Conservation (phyloP, 805 yeast species). For the Saccharomycopsis amapae region DNA sequence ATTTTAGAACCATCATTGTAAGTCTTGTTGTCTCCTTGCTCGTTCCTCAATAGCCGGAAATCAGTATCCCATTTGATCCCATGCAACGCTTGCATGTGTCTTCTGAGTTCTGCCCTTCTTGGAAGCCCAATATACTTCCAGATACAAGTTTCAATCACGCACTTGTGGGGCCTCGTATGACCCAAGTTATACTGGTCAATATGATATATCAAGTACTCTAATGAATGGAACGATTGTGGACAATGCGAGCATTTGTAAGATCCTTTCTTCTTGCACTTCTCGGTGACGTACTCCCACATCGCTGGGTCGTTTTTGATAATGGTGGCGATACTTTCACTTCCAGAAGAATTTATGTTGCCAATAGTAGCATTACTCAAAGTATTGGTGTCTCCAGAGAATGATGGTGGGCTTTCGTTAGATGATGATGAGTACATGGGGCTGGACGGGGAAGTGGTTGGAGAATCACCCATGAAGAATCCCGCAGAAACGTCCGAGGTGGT, state of each 20-base stretch:
- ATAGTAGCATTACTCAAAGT: no score
- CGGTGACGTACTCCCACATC: conserved; percentile 4
- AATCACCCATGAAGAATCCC: no score
- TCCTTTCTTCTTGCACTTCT: conserved; percentile 30
- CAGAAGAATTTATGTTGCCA: no score
- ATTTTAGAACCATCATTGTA: no score
- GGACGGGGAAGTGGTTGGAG: no score
- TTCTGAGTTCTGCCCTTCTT: conserved; percentile 40
- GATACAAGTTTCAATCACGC: conserved; percentile 40
- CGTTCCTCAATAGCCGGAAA: no score
- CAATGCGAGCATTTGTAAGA: conserved; percentile 44
- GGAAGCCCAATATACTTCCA: conserved; percentile 45
- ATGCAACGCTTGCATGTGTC: conserved; percentile 47
- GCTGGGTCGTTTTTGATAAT: background rate
- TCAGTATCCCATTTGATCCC: background rate
- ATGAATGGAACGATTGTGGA: conserved; percentile 32
- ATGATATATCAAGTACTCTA: conserved; percentile 36
- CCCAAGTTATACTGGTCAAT: conserved; percentile 32
- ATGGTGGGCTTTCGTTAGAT: no score
- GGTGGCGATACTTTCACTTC: background rate
- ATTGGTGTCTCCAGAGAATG: no score
- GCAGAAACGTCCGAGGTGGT: no score
- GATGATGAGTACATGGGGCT: no score
- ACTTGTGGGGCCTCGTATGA: conserved; percentile 35
- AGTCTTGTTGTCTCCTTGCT: no score